Evolutionary conservation across 495 filamentous ascomycete species (phyloP), one percentile per base, ranked within the genome.

Genomic region (Podospora pseudocomata): DNA sequence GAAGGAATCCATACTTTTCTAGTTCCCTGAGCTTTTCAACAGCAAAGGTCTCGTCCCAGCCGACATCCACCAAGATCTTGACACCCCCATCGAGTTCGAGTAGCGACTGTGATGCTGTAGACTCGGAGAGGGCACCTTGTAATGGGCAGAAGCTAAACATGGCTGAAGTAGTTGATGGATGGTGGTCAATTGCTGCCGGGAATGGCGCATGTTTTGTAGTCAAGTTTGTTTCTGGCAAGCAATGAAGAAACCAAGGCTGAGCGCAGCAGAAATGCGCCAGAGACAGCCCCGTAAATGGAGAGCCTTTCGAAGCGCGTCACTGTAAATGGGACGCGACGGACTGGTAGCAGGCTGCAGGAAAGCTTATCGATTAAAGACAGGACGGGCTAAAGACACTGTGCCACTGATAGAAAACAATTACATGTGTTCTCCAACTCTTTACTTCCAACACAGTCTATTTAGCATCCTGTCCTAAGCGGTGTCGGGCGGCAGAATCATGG

Each of bases 141-240:
- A 99, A 81, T 19, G 96, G 89, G 69, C 90, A 96, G 80, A 98
- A 97, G 68, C 88, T 96, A 82, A 99, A 97, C 95, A 99, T 99
- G 59, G 67, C 63, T 59, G 44, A 19, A 32, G 58, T 19, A 39
- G 9, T 27, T 27, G 64, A 63, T 63, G 26, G 27, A 23, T 28
- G 56, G 34, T 54, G 32, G 59, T 67, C 13, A 49, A 32, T 55
- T 11, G 54, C 55, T 70, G 64, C 53, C 60, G 60, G 60, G 28
- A 26, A 28, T 63, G 68, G 63, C 53, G 68, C 68, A 70, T 70
- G 60, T 20, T 62, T 57, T 65, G n/a, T 64, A 4, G 54, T 49
- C 39, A 13, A 49, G 39, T 49, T 49, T 11, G 7, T 49, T 49
- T 49, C 18, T 58, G 16, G 53, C 7, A 57, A 15, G 64, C 54